Conservation (phyloP, 768 basidiomycete species). For the Mycena venus region DNA sequence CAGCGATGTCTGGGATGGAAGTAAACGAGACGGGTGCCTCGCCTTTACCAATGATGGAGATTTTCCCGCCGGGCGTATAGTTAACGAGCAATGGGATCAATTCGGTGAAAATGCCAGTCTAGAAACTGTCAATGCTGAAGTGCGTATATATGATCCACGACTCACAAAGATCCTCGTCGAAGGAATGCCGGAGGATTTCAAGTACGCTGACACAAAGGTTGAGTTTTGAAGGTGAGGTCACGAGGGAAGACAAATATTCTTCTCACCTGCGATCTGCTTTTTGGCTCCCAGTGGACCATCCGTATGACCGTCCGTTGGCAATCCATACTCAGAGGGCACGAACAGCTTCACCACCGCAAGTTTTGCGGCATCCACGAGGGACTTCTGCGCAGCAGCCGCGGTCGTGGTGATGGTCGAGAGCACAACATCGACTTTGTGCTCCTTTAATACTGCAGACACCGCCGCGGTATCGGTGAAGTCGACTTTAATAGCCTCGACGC, state of each 20-base stretch:
- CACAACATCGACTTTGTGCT: background rate
- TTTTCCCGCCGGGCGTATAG: constrained; percentile 42
- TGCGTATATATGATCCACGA: background rate
- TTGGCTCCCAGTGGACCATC: background rate
- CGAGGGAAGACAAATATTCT: too few species aligned
- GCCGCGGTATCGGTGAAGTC: constrained; percentile 43
- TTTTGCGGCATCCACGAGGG: too few species aligned
- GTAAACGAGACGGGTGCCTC: too few species aligned
- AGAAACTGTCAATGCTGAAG: too few species aligned
- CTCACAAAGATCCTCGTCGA: constrained; percentile 47
- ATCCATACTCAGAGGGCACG: background rate
- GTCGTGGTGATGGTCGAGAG: background rate
- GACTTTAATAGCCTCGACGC: constrained; percentile 40
- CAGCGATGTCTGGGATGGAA: constrained; percentile 51
- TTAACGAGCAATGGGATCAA: constrained; percentile 45
- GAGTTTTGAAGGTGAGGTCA: too few species aligned
- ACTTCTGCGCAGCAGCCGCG: background rate
- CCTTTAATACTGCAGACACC: constrained; percentile 39
- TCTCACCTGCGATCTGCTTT: background rate
- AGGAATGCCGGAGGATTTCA: constrained; percentile 46
- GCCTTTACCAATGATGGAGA: constrained; percentile 47
- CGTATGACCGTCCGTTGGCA: background rate
- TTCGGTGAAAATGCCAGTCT: constrained; percentile 52
- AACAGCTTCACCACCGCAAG: background rate
- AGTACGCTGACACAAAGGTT: constrained; percentile 39